phyloP scores from a whole-genome alignment of 1,284 basidiomycete genomes.

The Irpex rosettiformis region DNA sequence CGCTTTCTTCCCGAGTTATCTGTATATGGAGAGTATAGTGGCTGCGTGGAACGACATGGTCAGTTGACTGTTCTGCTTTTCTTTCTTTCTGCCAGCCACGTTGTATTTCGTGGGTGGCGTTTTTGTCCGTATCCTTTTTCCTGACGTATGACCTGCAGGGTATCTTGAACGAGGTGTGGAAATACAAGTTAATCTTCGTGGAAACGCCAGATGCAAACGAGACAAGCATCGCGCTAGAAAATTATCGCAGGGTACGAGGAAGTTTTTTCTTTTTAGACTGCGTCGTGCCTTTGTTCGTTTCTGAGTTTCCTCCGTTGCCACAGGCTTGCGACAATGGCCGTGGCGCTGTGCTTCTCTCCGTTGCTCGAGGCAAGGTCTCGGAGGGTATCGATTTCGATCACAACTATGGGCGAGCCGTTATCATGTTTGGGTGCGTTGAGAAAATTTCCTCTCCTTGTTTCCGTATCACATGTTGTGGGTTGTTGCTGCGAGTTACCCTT shows the following conservation, averaged over 20 bases:
- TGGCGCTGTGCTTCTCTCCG: conserved; percentile 94
- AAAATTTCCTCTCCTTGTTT: background rate
- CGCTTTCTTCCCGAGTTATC: conserved; percentile 98
- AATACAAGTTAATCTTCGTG: conserved; percentile 98
- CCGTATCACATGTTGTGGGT: background rate
- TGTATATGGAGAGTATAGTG: conserved; percentile 99
- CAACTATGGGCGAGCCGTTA: conserved; percentile 97
- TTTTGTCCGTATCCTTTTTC: background rate
- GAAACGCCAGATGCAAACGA: conserved; percentile 99
- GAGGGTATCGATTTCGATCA: conserved; percentile 99
- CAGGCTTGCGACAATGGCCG: conserved; percentile 98
- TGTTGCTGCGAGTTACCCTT: background rate
- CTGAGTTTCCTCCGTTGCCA: background rate
- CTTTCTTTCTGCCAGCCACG: background rate
- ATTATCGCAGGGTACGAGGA: conserved; percentile 82
- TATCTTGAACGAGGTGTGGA: conserved; percentile 99
- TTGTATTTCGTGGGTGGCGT: background rate
- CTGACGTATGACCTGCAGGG: conserved; percentile 53
- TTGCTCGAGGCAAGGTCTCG: conserved; percentile 98
- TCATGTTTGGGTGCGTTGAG: conserved; percentile 95
- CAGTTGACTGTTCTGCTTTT: conserved; percentile 26
- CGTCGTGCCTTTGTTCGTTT: background rate
- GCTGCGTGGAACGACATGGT: conserved; percentile 99
- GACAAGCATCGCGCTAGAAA: conserved; percentile 96
- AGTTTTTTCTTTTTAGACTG: background rate